These are phyloP conservation scores for Rhododendron vialii DNA, from an alignment of 148 eudicot genomes.

Conservation along the genomic window DNA sequence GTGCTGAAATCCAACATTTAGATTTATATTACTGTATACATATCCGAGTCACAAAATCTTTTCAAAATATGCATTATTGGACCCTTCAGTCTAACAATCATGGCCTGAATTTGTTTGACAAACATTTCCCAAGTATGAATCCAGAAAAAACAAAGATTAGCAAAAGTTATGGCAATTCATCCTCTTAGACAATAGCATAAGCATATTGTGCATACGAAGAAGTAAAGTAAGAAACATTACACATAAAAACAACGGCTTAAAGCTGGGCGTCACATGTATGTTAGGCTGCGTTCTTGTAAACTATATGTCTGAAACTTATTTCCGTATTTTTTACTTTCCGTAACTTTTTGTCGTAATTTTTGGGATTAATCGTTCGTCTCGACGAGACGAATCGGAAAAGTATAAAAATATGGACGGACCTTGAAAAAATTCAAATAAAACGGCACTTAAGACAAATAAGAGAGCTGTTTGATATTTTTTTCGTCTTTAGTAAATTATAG, in stretches of 20 bases:
- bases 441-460: too few relatives aligned
- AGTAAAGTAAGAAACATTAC: not conserved
- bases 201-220: not conserved
- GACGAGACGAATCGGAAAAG: too few relatives aligned
- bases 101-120: not conserved
- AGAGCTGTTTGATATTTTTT: too few relatives aligned
- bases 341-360: too few relatives aligned
- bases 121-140: not conserved
- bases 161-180: not conserved
- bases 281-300: too few relatives aligned
- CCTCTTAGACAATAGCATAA: not conserved
- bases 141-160: not conserved
- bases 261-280: not conserved
- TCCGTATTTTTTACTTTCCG: too few relatives aligned
- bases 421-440: too few relatives aligned
- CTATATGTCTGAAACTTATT: too few relatives aligned
- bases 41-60: not conserved
- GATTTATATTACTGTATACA: not conserved
- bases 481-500: too few relatives aligned
- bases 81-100: not conserved
- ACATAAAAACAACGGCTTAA: not conserved
- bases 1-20: not conserved
- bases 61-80: not conserved
- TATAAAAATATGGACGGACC: too few relatives aligned
- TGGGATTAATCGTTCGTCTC: too few relatives aligned